A percentile compares a stretch with the other conserved stretches of the same genome.
Evolutionary conservation across 108 stramenopile species (phyloP).

Genomic region (Seminavis robusta): DNA sequence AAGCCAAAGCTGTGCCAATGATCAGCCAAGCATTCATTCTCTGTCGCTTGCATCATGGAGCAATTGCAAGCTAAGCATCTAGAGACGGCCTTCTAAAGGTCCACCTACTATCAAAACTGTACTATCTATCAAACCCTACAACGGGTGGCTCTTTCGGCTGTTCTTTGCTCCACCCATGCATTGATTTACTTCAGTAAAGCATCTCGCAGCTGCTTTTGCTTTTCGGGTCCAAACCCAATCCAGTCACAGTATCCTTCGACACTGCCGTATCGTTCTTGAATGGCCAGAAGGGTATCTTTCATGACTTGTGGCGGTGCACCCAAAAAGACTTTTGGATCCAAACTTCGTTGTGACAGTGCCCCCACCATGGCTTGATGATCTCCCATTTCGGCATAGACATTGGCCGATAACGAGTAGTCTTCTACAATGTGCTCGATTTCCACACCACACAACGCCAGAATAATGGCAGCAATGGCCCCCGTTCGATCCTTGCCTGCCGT

Average conservation of each 20-base stretch:
- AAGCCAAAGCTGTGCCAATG: too few species aligned
- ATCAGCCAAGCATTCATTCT: too few species aligned
- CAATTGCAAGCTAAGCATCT: too few species aligned
- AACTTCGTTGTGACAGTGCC: constrained; percentile 78
- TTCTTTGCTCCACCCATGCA: too few species aligned
- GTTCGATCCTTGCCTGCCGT: constrained; percentile 94
- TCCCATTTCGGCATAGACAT: constrained; percentile 91
- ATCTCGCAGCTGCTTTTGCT: constrained; percentile 61
- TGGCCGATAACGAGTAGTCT: constrained; percentile 86
- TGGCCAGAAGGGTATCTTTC: constrained; percentile 71
- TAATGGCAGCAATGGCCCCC: constrained; percentile 84
- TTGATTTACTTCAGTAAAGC: constrained; percentile 59
- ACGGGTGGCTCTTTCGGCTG: too few species aligned
- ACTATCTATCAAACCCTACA: too few species aligned
- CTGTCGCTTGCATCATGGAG: too few species aligned
- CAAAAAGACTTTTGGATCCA: constrained; percentile 85
- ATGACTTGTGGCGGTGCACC: constrained; percentile 89
- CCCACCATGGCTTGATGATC: constrained; percentile 94
- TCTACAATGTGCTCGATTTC: constrained; percentile 79
- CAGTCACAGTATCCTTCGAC: constrained; percentile 85
- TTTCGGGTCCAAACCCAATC: constrained; percentile 85
- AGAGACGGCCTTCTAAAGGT: too few species aligned
- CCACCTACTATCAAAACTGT: too few species aligned
- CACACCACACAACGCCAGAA: constrained; percentile 63
- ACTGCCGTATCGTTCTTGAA: constrained; percentile 68